Percentiles rank a stretch among this genome's conserved stretches.
These are phyloP conservation scores for Trametes villosa DNA, from an alignment of 768 basidiomycete species.

Conservation along the genomic window DNA sequence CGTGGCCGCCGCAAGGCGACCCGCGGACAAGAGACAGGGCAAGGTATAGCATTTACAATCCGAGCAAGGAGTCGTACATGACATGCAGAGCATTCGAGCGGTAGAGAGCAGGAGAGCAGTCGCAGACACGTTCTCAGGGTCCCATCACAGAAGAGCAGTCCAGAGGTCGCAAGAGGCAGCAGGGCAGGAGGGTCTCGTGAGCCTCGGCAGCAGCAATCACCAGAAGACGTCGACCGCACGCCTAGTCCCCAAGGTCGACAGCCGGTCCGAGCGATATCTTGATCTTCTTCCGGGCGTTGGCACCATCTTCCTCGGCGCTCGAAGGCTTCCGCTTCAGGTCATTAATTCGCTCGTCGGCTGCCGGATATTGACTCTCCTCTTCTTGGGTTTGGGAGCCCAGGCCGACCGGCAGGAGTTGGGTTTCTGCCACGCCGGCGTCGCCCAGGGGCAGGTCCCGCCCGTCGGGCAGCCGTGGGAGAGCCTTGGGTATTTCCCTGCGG, in stretches of 20 bases:
- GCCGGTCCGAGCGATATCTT: constrained; percentile 73
- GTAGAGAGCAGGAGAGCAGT: not conserved
- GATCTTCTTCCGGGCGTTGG: constrained; percentile 52
- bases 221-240: not conserved
- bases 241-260: constrained; percentile 76
- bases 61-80: too few species aligned
- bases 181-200: not conserved
- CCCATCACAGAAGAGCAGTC: not conserved
- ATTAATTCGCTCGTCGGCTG: constrained; percentile 18
- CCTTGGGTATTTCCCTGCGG: constrained; percentile 1
- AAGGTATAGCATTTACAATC: too few species aligned
- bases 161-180: constrained; percentile 1
- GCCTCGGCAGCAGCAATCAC: constrained; percentile 4
- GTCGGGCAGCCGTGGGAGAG: constrained; percentile 3
- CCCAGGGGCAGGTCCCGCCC: not conserved
- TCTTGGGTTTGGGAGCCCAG: constrained; percentile 44
- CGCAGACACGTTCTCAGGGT: not conserved
- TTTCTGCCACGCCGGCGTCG: not conserved
- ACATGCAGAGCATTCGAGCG: not conserved
- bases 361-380: constrained; percentile 41
- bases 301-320: constrained; percentile 11
- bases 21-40: too few species aligned
- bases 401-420: not conserved
- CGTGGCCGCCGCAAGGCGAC: too few species aligned
- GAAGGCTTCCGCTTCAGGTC: constrained; percentile 41